These are phyloP conservation scores for Hyaloperonospora brassicae DNA, from an alignment of 352 stramenopile species.

Conservation along the genomic window DNA sequence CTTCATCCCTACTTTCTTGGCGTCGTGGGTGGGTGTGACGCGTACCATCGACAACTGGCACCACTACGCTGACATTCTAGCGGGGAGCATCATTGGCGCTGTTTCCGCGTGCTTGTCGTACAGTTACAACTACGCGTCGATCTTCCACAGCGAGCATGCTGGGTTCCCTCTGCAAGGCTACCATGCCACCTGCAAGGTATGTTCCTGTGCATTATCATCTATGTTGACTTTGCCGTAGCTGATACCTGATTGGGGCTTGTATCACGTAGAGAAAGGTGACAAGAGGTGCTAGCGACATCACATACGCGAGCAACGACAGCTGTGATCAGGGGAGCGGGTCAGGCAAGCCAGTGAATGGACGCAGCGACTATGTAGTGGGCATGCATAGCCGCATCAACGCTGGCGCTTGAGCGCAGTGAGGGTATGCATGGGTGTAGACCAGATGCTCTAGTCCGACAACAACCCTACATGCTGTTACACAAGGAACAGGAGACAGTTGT, in stretches of 20 bases:
- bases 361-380: constrained; percentile 26
- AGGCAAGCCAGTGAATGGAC: constrained; percentile 10
- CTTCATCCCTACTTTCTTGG: constrained; percentile 59
- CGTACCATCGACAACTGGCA: constrained; percentile 84
- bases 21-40: constrained; percentile 67
- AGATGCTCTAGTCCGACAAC: constrained; percentile 9
- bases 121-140: constrained; percentile 60
- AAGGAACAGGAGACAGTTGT: too few relatives aligned
- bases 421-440: constrained; percentile 10
- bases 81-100: constrained; percentile 57
- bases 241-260: constrained; percentile 5
- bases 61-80: constrained; percentile 65
- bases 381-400: constrained; percentile 20
- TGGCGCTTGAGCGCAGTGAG: constrained; percentile 12
- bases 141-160: constrained; percentile 52
- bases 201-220: neutral
- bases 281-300: constrained; percentile 15
- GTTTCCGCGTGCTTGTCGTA: constrained; percentile 47
- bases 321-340: constrained; percentile 13
- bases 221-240: neutral
- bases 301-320: constrained; percentile 19
- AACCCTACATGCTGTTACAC: constrained; percentile 11
- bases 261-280: constrained; percentile 12
- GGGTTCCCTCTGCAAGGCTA: constrained; percentile 45
- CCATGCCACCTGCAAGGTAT: constrained; percentile 36